These are phyloP conservation scores for Sophora flavescens DNA, from an alignment of 306 rosid species.

Conservation along the genomic window DNA sequence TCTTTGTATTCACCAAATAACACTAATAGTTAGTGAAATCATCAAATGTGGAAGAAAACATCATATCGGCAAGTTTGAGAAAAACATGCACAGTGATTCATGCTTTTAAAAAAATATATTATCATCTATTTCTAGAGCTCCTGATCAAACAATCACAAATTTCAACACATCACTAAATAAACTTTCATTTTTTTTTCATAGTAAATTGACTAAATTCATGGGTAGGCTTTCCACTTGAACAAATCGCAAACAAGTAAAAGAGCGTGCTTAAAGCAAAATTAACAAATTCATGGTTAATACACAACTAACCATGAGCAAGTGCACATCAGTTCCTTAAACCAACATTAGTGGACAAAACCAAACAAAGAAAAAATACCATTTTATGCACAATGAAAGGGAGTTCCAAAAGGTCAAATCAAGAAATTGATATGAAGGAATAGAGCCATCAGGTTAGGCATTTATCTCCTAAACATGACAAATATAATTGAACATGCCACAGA, in stretches of 20 bases:
- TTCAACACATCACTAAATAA: constrained; percentile 34
- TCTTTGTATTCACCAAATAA: constrained; percentile 35
- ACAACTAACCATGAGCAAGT: neutral
- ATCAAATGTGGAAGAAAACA: constrained; percentile 26
- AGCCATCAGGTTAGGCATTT: neutral
- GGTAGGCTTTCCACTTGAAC: constrained; percentile 22
- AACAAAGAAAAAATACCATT: neutral
- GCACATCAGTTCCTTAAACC: constrained; percentile 21
- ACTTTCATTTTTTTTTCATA: constrained; percentile 21
- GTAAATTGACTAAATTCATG: constrained; percentile 42
- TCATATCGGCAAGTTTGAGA: constrained; percentile 15
- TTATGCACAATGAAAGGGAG: constrained; percentile 3
- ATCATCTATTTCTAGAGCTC: constrained; percentile 28
- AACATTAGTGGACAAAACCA: constrained; percentile 7
- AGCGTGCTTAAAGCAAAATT: neutral
- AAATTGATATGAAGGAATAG: constrained; percentile 26
- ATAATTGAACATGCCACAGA: constrained; percentile 5
- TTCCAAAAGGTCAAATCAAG: constrained; percentile 14
- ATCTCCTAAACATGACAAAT: constrained; percentile 9
- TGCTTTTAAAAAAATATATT: constrained; percentile 25
- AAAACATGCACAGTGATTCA: constrained; percentile 25
- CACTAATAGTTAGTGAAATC: constrained; percentile 21
- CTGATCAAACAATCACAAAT: constrained; percentile 21
- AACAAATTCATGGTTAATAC: neutral
- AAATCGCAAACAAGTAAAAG: constrained; percentile 18